phyloP scores from a whole-genome alignment of 352 stramenopile genomes.

The Pythium folliculosum region DNA sequence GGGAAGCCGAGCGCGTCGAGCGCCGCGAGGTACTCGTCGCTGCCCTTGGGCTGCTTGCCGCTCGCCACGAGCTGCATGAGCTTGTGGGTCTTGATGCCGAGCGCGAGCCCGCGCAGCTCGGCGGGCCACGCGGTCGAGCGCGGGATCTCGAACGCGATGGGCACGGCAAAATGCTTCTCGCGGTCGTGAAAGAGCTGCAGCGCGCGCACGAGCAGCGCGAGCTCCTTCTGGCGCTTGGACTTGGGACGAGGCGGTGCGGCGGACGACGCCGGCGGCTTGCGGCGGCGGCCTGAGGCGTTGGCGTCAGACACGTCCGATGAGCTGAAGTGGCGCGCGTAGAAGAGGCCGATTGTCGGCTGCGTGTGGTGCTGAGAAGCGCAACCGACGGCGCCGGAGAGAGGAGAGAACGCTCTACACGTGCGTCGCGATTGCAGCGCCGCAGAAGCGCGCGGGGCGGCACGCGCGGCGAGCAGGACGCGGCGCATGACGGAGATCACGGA shows the following conservation, averaged over 20 bases:
- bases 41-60: constrained; percentile 31
- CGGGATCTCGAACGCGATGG: constrained; percentile 40
- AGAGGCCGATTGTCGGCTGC: background rate
- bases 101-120: constrained; percentile 49
- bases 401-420: background rate
- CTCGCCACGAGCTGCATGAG: constrained; percentile 45
- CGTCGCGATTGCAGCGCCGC: background rate
- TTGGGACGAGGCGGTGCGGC: background rate
- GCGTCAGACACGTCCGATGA: background rate
- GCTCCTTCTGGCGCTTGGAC: constrained; percentile 33
- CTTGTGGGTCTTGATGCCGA: constrained; percentile 60
- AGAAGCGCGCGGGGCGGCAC: background rate
- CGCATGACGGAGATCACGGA: background rate
- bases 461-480: background rate
- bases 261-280: background rate
- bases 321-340: constrained; percentile 12
- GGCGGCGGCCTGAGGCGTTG: constrained; percentile 6
- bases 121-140: constrained; percentile 45
- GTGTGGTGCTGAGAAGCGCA: background rate
- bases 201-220: constrained; percentile 47
- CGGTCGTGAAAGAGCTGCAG: constrained; percentile 56
- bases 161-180: constrained; percentile 70
- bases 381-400: background rate
- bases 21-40: constrained; percentile 36
- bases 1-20: constrained; percentile 61